Percentiles rank a stretch among this genome's conserved stretches.
phyloP scores from a whole-genome alignment of 306 rosid genomes.

The Prinsepia uniflora region DNA sequence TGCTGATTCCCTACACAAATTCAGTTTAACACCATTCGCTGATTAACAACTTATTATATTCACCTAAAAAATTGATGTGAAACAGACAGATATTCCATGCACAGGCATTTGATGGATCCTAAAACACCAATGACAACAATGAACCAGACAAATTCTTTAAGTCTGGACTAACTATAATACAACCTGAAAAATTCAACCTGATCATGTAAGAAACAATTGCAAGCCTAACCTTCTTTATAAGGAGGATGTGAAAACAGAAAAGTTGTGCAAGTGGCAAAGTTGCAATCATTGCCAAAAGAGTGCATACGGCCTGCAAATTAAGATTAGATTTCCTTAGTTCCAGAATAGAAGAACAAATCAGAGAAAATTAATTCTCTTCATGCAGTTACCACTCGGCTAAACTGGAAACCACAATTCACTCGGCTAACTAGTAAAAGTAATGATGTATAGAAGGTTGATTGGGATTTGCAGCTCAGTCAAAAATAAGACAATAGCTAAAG shows the following conservation, averaged over 20 bases:
- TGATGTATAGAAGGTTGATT: slow-evolving; percentile 7
- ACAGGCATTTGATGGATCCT: not conserved
- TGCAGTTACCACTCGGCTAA: not conserved
- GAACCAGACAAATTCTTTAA: not conserved
- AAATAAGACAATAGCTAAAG: slow-evolving; percentile 11
- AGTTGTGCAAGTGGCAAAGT: slow-evolving; percentile 92
- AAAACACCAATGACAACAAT: not conserved
- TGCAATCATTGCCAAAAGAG: slow-evolving; percentile 88
- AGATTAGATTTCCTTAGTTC: slow-evolving; percentile 8
- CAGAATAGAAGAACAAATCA: slow-evolving; percentile 7
- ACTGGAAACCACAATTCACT: too few relatives aligned
- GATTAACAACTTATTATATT: not conserved
- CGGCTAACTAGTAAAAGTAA: not conserved
- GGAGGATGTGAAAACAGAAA: slow-evolving; percentile 94
- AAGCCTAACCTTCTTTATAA: slow-evolving; percentile 71
- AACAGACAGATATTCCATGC: not conserved
- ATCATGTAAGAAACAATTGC: not conserved
- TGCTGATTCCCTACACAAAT: slow-evolving; percentile 74
- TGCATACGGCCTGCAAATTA: slow-evolving; percentile 66
- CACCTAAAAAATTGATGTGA: not conserved
- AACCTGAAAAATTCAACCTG: not conserved
- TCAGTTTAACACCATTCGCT: not conserved
- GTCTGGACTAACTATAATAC: not conserved
- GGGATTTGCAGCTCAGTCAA: not conserved
- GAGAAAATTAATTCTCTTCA: not conserved